Evolutionary conservation across 78 protist genomes (phyloP).

Genomic region (Blattamonas nauphoetae): DNA sequence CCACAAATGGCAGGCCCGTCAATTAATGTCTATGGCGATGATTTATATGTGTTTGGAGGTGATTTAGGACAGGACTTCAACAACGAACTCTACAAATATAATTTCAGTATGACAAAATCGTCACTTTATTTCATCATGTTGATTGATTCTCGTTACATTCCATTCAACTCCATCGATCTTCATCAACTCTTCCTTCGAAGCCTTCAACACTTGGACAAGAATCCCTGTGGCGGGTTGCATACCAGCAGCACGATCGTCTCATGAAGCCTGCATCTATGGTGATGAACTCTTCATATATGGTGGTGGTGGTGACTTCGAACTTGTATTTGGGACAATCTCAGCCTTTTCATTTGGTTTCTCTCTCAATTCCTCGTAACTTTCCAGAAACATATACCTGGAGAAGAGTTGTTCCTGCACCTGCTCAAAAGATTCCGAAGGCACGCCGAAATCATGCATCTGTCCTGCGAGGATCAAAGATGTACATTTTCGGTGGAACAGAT

Average conservation of each 20-base stretch:
- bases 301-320: neutral
- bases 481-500: neutral
- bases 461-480: neutral
- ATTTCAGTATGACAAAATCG: neutral
- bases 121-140: no score
- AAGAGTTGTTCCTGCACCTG: neutral
- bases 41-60: neutral
- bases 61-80: neutral
- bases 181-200: no score
- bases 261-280: neutral
- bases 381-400: neutral
- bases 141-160: no score
- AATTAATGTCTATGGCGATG: neutral
- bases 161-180: no score
- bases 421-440: neutral
- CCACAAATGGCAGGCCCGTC: neutral
- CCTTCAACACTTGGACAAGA: no score
- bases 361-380: neutral
- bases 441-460: neutral
- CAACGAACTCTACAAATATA: neutral
- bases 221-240: neutral
- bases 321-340: neutral
- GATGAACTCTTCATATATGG: neutral
- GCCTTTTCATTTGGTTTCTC: neutral
- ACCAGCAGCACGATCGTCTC: neutral